These are phyloP conservation scores for Vickermania spadyakhi DNA, from an alignment of 208 protist species.

Conservation along the genomic window DNA sequence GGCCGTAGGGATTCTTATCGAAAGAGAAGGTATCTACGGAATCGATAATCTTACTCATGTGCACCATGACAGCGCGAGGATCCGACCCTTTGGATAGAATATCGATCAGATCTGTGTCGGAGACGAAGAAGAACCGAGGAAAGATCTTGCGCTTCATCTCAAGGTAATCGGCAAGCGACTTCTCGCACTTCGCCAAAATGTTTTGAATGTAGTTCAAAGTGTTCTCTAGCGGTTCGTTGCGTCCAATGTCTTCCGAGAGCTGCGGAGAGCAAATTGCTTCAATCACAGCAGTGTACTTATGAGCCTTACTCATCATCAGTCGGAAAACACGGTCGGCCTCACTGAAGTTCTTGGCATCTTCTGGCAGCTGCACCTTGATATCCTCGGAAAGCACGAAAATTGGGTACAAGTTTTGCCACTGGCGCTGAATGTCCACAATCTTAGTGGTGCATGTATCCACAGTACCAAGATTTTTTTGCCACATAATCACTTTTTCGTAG, in stretches of 20 bases:
- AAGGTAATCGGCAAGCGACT: slow-evolving; percentile 96
- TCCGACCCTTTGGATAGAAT: slow-evolving; percentile 96
- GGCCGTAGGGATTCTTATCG: slow-evolving; percentile 58
- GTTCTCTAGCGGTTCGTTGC: slow-evolving; percentile 82
- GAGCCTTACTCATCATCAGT: slow-evolving; percentile 87
- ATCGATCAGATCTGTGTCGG: slow-evolving; percentile 94
- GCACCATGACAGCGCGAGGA: slow-evolving; percentile 90
- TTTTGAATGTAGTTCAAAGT: slow-evolving; percentile 88
- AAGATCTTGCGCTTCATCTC: slow-evolving; percentile 97
- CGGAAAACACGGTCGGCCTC: slow-evolving; percentile 89
- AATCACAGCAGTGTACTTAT: slow-evolving; percentile 87
- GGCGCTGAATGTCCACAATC: slow-evolving; percentile 94
- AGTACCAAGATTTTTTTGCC: slow-evolving; percentile 93
- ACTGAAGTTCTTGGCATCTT: slow-evolving; percentile 93
- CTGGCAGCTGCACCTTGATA: slow-evolving; percentile 95
- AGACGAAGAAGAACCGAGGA: slow-evolving; percentile 97
- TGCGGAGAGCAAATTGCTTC: slow-evolving; percentile 82
- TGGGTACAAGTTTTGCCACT: slow-evolving; percentile 96
- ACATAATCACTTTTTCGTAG: slow-evolving; percentile 90
- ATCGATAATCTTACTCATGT: slow-evolving; percentile 97
- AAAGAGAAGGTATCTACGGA: slow-evolving; percentile 89
- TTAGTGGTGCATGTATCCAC: slow-evolving; percentile 95
- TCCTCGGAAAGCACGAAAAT: slow-evolving; percentile 98
- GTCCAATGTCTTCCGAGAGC: slow-evolving; percentile 80
- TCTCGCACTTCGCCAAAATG: slow-evolving; percentile 95